These are phyloP conservation scores for Eucalyptus sideroxylon DNA, from an alignment of 345 rosid species.

Conservation along the genomic window DNA sequence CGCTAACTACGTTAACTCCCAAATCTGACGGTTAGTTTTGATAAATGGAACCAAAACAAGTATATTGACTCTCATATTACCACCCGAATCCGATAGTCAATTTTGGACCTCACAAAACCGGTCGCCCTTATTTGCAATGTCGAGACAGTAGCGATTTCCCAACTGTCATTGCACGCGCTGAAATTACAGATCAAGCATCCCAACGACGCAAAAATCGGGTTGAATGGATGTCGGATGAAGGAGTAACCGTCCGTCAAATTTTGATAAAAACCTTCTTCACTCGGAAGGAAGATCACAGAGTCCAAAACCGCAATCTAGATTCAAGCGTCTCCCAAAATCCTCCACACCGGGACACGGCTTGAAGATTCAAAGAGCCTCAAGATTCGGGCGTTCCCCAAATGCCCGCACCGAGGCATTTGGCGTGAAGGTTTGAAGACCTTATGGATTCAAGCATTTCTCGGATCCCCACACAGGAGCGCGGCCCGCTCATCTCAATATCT, in stretches of 20 bases:
- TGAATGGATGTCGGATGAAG: background rate
- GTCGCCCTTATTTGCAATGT: background rate
- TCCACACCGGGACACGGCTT: background rate
- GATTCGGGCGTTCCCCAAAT: background rate
- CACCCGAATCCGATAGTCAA: background rate
- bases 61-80: background rate
- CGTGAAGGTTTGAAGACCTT: background rate
- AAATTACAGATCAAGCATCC: background rate
- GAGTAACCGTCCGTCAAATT: background rate
- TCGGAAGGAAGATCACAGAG: background rate
- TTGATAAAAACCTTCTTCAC: background rate
- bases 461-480: background rate
- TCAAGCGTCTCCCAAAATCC: background rate
- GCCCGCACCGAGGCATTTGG: background rate
- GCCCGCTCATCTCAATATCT: background rate
- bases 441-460: background rate
- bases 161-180: background rate
- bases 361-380: background rate
- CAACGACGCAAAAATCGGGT: background rate
- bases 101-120: background rate
- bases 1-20: background rate
- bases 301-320: background rate
- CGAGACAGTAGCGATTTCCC: background rate
- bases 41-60: background rate
- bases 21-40: background rate